phyloP scores from a whole-genome alignment of 2,329 filamentous ascomycete genomes.

The Colletotrichum caudatum region DNA sequence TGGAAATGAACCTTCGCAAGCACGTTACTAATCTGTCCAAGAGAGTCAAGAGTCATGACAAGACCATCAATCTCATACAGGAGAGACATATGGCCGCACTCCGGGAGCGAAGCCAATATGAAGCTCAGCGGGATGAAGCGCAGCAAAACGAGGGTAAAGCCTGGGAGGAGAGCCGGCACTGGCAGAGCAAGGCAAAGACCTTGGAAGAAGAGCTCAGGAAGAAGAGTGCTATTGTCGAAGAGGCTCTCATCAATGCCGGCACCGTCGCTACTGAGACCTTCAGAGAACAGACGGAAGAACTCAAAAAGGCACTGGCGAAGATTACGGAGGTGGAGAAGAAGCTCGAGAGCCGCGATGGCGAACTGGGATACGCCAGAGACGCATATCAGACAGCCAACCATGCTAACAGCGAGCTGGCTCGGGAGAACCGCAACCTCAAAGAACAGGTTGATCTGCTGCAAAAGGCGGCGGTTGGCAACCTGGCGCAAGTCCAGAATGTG shows the following conservation, averaged over 20 bases:
- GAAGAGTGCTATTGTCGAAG: slow-evolving; percentile 50
- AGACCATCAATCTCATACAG: slow-evolving; percentile 59
- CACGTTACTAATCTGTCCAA: slow-evolving; percentile 42
- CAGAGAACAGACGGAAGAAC: slow-evolving; percentile 55
- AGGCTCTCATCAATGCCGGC: slow-evolving; percentile 48
- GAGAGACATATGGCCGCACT: slow-evolving; percentile 62
- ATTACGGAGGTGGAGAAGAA: slow-evolving; percentile 56
- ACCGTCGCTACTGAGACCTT: slow-evolving; percentile 43
- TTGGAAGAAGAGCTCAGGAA: slow-evolving; percentile 55
- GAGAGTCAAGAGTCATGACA: slow-evolving; percentile 60
- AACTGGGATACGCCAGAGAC: slow-evolving; percentile 68
- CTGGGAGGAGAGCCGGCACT: slow-evolving; percentile 53
- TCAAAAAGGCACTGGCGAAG: slow-evolving; percentile 56
- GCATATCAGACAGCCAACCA: slow-evolving; percentile 71
- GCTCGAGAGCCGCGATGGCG: slow-evolving; percentile 52
- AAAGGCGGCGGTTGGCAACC: slow-evolving; percentile 58
- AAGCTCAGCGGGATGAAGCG: slow-evolving; percentile 59
- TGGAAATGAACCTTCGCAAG: slow-evolving; percentile 42
- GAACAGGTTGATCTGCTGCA: slow-evolving; percentile 55
- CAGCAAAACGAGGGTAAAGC: slow-evolving; percentile 53
- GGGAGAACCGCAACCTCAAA: slow-evolving; percentile 61
- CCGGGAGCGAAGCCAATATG: slow-evolving; percentile 62
- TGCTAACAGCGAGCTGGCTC: slow-evolving; percentile 57
- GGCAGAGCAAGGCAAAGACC: slow-evolving; percentile 52
- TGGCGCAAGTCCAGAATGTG: slow-evolving; percentile 60